Base-by-base conservation (phyloP, 139 green algal species). In the Raphidocelis subcapitata region DNA sequence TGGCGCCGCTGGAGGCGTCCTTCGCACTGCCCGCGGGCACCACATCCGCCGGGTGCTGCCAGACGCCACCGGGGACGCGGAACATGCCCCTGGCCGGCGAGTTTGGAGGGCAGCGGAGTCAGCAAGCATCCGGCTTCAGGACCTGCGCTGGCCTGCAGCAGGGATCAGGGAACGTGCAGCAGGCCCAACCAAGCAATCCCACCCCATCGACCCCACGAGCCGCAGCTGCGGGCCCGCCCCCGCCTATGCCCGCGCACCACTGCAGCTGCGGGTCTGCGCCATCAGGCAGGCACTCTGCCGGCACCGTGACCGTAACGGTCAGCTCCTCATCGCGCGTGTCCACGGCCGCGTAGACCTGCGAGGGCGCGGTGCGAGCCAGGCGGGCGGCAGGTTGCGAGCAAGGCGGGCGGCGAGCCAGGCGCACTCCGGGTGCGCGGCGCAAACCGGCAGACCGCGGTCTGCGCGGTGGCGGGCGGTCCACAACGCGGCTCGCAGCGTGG, bases 61-160 rank as follows among this genome's bases (percentile, higher is more conserved):
- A 86, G 5, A 76, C 74, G 31, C 56, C 63, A 32, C 23, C 57
- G 36, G 59, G 75, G 28, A 60, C 73, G 41, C 81, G 76, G 68
- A 77, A 86, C 68, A 86, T 72, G 62, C 81, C 81, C 81, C 81
- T 86, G 80, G 21, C 29, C 3, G 54, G 21, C 33, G 10, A 29
- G 0, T 15, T 3, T 21, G n/a, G 10, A 52, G 26, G 41, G 29
- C 28, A 46, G 37, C 23, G 37, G 37, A 21, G 35, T 31, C 62
- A 68, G 62, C 21, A 55, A 18, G 44, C 18, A 16, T 28, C 32
- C 3, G n/a, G 18, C 36, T 21, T 5, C 18, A 29, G 31, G 14
- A 23, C 28, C 56, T 33, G 2, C 32, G 44, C 15, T 15, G 21
- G 24, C 23, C 16, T 21, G n/a, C 3, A 15, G 37, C 33, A 8